phyloP scores from a whole-genome alignment of 306 rosid species.

The Dryas alaskensis region DNA sequence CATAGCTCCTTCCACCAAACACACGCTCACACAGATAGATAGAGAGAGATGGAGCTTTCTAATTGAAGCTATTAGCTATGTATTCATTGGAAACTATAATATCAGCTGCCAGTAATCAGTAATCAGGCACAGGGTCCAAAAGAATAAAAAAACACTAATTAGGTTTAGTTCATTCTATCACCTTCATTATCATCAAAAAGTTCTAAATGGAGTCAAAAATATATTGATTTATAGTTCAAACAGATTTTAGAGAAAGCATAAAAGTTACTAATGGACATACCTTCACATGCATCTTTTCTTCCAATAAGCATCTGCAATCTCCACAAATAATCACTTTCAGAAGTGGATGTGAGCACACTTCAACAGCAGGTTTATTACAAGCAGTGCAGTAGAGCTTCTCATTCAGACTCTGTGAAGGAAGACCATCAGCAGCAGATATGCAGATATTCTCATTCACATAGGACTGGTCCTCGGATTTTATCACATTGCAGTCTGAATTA shows the following conservation, averaged over 20 bases:
- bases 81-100: not conserved
- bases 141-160: not conserved
- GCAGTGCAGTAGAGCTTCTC: constrained; percentile 60
- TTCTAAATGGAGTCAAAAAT: not conserved
- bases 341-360: constrained; percentile 63
- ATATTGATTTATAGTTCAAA: not conserved
- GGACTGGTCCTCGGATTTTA: constrained; percentile 33
- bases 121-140: not conserved
- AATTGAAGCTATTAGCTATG: not conserved
- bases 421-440: constrained; percentile 31
- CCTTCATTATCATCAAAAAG: not conserved
- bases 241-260: not conserved
- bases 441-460: constrained; percentile 31
- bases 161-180: not conserved
- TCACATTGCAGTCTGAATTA: constrained; percentile 29
- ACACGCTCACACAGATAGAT: not conserved
- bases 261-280: constrained; percentile 33
- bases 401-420: constrained; percentile 35
- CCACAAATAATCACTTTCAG: constrained; percentile 68
- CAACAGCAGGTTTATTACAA: constrained; percentile 50
- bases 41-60: not conserved
- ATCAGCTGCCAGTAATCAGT: not conserved
- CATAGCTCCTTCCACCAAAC: not conserved
- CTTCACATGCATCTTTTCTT: constrained; percentile 47
- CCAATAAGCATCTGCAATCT: constrained; percentile 56